phyloP scores from a whole-genome alignment of 768 basidiomycete species.

The Mycena leptocephala region DNA sequence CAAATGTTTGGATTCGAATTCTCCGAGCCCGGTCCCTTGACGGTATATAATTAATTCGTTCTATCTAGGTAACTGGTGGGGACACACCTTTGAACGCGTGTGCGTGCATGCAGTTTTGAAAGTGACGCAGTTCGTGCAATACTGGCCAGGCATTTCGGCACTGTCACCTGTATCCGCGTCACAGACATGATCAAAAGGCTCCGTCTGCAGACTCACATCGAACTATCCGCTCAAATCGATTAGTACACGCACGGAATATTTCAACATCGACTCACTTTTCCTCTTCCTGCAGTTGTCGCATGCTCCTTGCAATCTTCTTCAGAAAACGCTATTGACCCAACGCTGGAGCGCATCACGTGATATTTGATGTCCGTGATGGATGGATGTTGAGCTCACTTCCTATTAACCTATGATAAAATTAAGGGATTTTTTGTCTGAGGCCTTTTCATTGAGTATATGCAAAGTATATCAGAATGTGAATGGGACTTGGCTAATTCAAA shows the following conservation, averaged over 20 bases:
- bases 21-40: too few species aligned
- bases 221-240: slow-evolving; percentile 21
- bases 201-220: slow-evolving; percentile 5
- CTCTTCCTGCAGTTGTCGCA: slow-evolving; percentile 1
- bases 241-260: slow-evolving; percentile 25
- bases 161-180: slow-evolving; percentile 63
- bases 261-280: slow-evolving; percentile 41
- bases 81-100: slow-evolving; percentile 66
- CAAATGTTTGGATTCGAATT: too few species aligned
- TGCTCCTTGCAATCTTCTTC: background rate
- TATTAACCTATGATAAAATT: too few species aligned
- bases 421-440: too few species aligned
- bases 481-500: too few species aligned
- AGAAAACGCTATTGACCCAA: too few species aligned
- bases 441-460: too few species aligned
- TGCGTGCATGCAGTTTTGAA: slow-evolving; percentile 69
- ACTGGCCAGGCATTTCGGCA: slow-evolving; percentile 66
- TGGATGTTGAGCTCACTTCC: too few species aligned
- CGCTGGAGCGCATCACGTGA: too few species aligned
- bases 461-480: too few species aligned
- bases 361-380: too few species aligned
- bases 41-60: background rate
- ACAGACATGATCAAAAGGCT: too few species aligned
- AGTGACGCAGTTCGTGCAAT: slow-evolving; percentile 71
- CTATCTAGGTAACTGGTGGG: background rate